Evolutionary conservation across 345 rosid genomes (phyloP).

Genomic region (Citrus inodora): DNA sequence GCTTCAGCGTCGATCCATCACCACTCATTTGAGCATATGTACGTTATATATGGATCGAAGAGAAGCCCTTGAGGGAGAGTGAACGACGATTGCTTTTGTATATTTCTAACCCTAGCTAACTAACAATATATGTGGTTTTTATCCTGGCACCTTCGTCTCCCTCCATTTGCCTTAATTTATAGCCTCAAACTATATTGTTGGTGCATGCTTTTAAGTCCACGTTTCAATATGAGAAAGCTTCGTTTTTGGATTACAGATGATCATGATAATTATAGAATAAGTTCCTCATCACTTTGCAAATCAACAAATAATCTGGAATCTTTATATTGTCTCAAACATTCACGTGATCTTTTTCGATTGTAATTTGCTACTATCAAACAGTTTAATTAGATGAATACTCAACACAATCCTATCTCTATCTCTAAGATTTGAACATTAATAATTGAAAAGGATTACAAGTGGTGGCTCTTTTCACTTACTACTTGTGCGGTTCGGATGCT

Average conservation of each 20-base stretch:
- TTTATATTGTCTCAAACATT: not conserved
- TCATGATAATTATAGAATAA: not conserved
- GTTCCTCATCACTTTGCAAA: not conserved
- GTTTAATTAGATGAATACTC: not conserved
- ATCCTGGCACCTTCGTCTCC: not conserved
- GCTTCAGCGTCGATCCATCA: not conserved
- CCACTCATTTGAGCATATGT: no score
- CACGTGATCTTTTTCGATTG: not conserved
- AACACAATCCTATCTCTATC: no score
- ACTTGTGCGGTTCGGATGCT: not conserved
- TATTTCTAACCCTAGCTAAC: not conserved
- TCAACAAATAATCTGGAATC: not conserved
- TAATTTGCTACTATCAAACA: not conserved
- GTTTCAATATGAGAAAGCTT: not conserved
- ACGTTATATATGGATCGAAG: no score
- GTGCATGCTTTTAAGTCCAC: not conserved
- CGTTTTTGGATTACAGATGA: not conserved
- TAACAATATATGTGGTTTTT: no score
- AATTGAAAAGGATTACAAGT: not conserved
- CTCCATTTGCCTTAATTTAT: not conserved
- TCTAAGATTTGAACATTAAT: not conserved
- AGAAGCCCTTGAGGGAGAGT: constrained; percentile 11
- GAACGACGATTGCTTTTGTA: not conserved
- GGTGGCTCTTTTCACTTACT: not conserved
- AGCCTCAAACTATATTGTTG: not conserved